These are phyloP conservation scores for Fusarium sulawesiense DNA, from an alignment of 2,329 filamentous ascomycete species.

Conservation along the genomic window DNA sequence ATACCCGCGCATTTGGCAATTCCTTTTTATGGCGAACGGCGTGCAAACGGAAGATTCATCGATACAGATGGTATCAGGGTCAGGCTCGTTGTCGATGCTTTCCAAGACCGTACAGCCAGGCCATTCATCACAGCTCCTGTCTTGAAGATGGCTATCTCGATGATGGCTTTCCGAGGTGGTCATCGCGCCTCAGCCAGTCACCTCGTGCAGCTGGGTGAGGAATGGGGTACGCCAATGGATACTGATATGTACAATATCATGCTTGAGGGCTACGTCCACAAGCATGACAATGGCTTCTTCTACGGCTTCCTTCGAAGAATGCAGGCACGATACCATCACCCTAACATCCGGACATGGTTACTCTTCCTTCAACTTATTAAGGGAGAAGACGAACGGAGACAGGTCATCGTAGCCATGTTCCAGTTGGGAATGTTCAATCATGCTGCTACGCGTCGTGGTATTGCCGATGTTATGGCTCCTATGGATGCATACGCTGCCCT, in stretches of 20 bases:
- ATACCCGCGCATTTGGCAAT: slow-evolving; percentile 50
- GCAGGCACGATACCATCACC: slow-evolving; percentile 52
- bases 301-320: slow-evolving; percentile 55
- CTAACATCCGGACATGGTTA: slow-evolving; percentile 61
- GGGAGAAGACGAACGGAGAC: slow-evolving; percentile 65
- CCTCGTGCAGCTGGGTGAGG: slow-evolving; percentile 54
- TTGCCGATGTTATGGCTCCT: slow-evolving; percentile 58
- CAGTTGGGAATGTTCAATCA: slow-evolving; percentile 57
- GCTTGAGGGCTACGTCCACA: slow-evolving; percentile 54
- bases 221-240: slow-evolving; percentile 56
- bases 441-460: slow-evolving; percentile 49
- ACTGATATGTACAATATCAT: slow-evolving; percentile 62
- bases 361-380: slow-evolving; percentile 65
- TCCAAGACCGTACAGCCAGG: slow-evolving; percentile 52
- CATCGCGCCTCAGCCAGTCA: slow-evolving; percentile 50
- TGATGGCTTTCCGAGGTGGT: slow-evolving; percentile 53
- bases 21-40: slow-evolving; percentile 51
- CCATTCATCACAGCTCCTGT: slow-evolving; percentile 53
- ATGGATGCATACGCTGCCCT: slow-evolving; percentile 58
- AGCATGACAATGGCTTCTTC: slow-evolving; percentile 57
- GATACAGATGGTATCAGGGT: slow-evolving; percentile 56
- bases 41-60: slow-evolving; percentile 44
- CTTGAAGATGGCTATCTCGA: slow-evolving; percentile 59
- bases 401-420: slow-evolving; percentile 61
- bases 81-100: slow-evolving; percentile 53